Conservation (phyloP, 371 early-diverging fungal genomes). For the Furculomyces boomerangus region DNA sequence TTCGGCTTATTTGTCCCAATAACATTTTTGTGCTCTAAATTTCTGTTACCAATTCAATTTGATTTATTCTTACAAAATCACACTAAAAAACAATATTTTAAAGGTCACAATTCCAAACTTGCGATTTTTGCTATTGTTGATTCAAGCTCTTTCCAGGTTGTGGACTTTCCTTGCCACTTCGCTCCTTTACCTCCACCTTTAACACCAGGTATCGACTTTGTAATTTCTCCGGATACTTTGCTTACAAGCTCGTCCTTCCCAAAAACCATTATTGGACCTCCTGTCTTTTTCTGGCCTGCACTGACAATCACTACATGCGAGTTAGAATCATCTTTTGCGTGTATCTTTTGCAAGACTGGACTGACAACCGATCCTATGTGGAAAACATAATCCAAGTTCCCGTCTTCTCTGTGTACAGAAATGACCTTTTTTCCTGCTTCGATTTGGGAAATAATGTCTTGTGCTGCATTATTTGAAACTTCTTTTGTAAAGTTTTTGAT, state of each 20-base stretch:
- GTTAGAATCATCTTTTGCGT: conserved; percentile 7
- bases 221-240: conserved; percentile 24
- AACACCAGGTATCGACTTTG: conserved; percentile 17
- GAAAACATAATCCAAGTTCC: conserved; percentile 35
- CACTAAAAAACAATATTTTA: too few species aligned
- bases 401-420: conserved; percentile 34
- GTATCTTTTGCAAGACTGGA: conserved; percentile 11
- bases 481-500: conserved; percentile 28
- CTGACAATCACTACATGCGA: conserved; percentile 23
- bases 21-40: too few species aligned
- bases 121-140: too few species aligned
- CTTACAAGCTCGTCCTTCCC: conserved; percentile 30
- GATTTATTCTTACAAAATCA: too few species aligned
- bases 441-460: conserved; percentile 16
- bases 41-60: too few species aligned
- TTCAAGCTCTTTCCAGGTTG: conserved; percentile 33
- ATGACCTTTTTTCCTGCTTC: conserved; percentile 9
- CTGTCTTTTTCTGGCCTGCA: conserved; percentile 28
- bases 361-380: conserved; percentile 18
- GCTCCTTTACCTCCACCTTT: conserved; percentile 44
- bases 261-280: conserved; percentile 32
- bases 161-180: conserved; percentile 42
- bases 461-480: conserved; percentile 17
- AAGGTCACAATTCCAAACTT: too few species aligned
- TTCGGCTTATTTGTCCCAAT: too few species aligned